Percentiles rank a stretch among this genome's conserved stretches.
phyloP scores from a whole-genome alignment of 139 green algal species.

The Ettlia oleoabundans region DNA sequence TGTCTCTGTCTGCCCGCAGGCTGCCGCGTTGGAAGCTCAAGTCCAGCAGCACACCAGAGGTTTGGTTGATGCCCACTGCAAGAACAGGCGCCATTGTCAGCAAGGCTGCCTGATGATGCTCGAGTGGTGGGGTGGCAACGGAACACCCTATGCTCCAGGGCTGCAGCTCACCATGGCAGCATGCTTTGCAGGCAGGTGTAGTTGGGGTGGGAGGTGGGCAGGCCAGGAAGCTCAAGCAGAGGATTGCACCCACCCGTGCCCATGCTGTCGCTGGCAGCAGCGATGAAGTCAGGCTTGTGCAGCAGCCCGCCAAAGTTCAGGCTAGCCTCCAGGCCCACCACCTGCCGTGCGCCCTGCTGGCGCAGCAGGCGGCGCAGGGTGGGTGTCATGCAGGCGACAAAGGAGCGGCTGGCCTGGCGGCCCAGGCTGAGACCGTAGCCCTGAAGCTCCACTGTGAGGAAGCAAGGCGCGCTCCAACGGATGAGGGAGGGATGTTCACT shows the following conservation, averaged over 20 bases:
- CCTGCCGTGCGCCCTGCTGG: neutral
- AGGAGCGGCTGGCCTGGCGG: neutral
- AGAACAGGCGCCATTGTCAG: too few relatives aligned
- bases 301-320: slow-evolving; percentile 16
- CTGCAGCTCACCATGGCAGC: neutral
- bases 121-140: too few relatives aligned
- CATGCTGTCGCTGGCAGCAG: neutral
- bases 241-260: slow-evolving; percentile 13
- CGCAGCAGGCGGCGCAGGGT: slow-evolving; percentile 7
- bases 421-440: neutral
- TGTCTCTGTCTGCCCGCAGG: neutral
- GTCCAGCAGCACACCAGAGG: neutral
- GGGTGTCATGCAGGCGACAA: slow-evolving; percentile 13
- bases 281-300: slow-evolving; percentile 19
- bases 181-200: too few relatives aligned
- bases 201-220: too few relatives aligned
- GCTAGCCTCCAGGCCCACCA: slow-evolving; percentile 9
- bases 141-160: neutral
- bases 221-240: too few relatives aligned
- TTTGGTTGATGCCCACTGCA: slow-evolving; percentile 24
- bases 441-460: neutral
- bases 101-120: too few relatives aligned
- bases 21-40: neutral
- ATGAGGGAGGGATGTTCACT: neutral
- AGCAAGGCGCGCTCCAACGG: slow-evolving; percentile 16